Base-by-base conservation (phyloP, 306 rosid genomes). In the Medicago ruthenica region DNA sequence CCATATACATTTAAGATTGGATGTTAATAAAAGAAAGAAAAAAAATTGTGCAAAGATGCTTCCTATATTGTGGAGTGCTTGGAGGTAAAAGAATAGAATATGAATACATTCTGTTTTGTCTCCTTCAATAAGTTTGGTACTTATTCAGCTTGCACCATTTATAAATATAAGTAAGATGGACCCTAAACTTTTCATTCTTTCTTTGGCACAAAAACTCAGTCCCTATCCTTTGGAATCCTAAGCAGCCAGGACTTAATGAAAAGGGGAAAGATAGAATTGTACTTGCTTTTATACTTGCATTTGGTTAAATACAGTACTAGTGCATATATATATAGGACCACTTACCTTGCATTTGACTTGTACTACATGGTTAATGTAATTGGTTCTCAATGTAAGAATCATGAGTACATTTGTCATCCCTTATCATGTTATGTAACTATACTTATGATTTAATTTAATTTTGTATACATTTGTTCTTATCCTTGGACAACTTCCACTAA, bases 71-170 rank as follows among this genome's bases (percentile, higher is more conserved):
- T 80, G 85, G 85, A 86, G 79, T 83, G 81, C 83, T 74, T 86
- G 75, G 87, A 80, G 91, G 91, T 79, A 89, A 83, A 79, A 77
- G 90, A 89, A 89, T 88, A 84, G 93, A 90, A 95, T 81, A 87
- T 81, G 97, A 88, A 89, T 77, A 61, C 80, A 76, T 92, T 90
- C 91, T 74, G 59, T 83, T 85, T 89, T 92, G 97, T 95, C 93
- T 88, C 90, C 97, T 85, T 90, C 84, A 80, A 82, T 84, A 90
- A 90, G 97, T 90, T 90, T 86, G 97, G 97, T 81, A 95, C 97
- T 90, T 86, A 89, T 90, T 87, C 97, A 94, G 85, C 75, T 73
- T 74, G 79, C 72, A 85, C 79, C 84, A 22, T 50, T 73, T 81
- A 82, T n/a, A 80, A 76, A 84, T 61, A 67, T 64, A 51, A 69